Evolutionary conservation across 345 rosid genomes (phyloP), one percentile per base, ranked within the genome.

Genomic region (Trapa incisa): DNA sequence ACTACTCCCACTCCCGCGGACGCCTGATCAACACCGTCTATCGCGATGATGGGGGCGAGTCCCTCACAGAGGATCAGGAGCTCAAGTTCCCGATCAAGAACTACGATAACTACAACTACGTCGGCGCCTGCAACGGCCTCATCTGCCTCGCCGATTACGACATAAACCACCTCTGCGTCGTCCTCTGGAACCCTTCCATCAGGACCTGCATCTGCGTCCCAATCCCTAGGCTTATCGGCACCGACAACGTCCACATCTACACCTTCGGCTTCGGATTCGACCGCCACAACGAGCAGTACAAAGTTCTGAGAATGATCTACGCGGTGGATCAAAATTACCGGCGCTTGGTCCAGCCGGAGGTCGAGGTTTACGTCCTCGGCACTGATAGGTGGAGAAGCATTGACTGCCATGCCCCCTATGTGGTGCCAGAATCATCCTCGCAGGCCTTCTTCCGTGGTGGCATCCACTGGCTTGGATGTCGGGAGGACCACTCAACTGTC

Each of bases 381-480:
- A 61, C 7, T 22, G 33, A 63, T 42, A 70, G 65, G 7, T 82
- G 81, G 86, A 74, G 75, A 58, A 66, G 68, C 14, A 66, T 69
- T 10, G 64, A 16, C 1, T 37, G 35, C 2, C 61, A 67, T 43
- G 35, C 65, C 33, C 74, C 78, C 6, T 72, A 71, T 60, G 42
- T 70, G 0, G 67, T 75, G 1, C 56, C 61, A 8, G 43, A 41
- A 8, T 3, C 4, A 42, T 79, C 76, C 3, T 37, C 66, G 1
- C 73, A 70, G 63, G 81, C 47, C 53, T 70, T 67, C 58, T 43
- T 75, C 16, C 63, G 73, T 35, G 78, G 80, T n/a, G 76, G 73
- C 33, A 47, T 82, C 81, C 81, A 82, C 65, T 82, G 85, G 83
- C 68, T 82, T 56, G 81, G 79, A 17, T 69, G 71, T 29, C 52